Evolutionary conservation across 805 yeast genomes (phyloP), one percentile per base, ranked within the genome.

Genomic region (Sugiyamaella lignohabitans): DNA sequence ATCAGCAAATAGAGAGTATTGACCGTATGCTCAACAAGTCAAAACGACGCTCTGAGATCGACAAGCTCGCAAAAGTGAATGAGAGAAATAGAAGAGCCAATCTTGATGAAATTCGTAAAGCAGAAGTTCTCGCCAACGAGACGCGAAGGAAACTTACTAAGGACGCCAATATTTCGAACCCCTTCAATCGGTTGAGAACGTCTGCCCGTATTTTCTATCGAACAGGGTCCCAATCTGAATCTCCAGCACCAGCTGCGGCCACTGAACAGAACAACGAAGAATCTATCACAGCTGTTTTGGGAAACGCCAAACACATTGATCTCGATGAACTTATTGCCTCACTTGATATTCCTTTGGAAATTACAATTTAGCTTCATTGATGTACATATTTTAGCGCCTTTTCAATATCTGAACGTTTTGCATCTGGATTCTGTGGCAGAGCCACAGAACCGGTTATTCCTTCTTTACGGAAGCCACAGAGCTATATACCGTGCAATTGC

Each of bases 111-210:
- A 79, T 88, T 55, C 80, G 94, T 59, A 74, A 76, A 57, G 96
- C 95, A 0, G 97, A 89, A 62, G 65, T 79, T 42, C 71, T 72
- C 56, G 79, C 84, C 41, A 73, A 75, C 18, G 82, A 77, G 45
- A 70, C 67, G 61, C 75, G 81, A 54, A 78, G 67, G 59, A 64
- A 53, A 58, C 64, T 61, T 42, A 58, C 53, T 22, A 39, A 53
- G 42, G 56, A 53, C 36, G 55, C 62, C 54, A 53, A 72, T 47
- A 70, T 56, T 38, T 66, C 67, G 48, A 78, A 93, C 68, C 98
- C 98, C 19, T 93, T 93, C 66, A 79, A 84, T 55, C 80, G 98
- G 63, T 75, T 93, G 60, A 83, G 86, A 62, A 91, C 98, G 1
- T 84, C 80, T 51, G 86, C 97, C 1, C 78, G 86, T 58, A 79